phyloP scores from a whole-genome alignment of 768 basidiomycete species.

The Naematelia aurantialba region DNA sequence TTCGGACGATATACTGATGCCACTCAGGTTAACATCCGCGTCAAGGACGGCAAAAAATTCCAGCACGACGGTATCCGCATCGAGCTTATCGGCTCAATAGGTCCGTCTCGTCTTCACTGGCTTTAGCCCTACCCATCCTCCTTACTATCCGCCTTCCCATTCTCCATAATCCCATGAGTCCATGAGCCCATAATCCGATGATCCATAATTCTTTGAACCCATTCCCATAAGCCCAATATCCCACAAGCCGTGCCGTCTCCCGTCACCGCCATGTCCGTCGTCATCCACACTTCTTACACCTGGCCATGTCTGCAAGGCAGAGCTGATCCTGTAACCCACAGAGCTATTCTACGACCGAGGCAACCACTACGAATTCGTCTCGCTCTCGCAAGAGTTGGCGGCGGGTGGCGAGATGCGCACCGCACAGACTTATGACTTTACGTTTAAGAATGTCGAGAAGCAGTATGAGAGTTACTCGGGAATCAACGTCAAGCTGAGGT shows the following conservation, averaged over 20 bases:
- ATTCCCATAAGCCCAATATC: too few relatives aligned
- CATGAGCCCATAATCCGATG: too few relatives aligned
- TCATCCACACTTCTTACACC: too few relatives aligned
- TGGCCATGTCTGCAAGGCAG: not conserved
- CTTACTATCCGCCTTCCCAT: not conserved
- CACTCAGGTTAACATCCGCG: slow-evolving; percentile 71
- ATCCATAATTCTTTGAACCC: too few relatives aligned
- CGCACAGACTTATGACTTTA: slow-evolving; percentile 92
- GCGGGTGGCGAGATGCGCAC: slow-evolving; percentile 95
- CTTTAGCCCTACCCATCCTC: not conserved
- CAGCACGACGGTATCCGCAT: slow-evolving; percentile 96
- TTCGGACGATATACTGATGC: not conserved
- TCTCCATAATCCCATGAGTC: too few relatives aligned
- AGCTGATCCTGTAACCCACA: slow-evolving; percentile 53
- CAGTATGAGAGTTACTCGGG: slow-evolving; percentile 97
- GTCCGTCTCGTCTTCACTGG: slow-evolving; percentile 54
- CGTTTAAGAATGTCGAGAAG: slow-evolving; percentile 99
- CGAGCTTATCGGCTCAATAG: slow-evolving; percentile 94
- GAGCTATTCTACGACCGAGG: slow-evolving; percentile 89
- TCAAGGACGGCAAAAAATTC: slow-evolving; percentile 91
- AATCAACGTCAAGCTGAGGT: slow-evolving; percentile 97
- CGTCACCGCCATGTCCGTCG: too few relatives aligned
- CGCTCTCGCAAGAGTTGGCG: slow-evolving; percentile 88
- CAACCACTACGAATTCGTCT: slow-evolving; percentile 96
- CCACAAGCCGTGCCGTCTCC: too few relatives aligned